Evolutionary conservation across 495 filamentous ascomycete species (phyloP).

Genomic region (Acidiella bohemica): DNA sequence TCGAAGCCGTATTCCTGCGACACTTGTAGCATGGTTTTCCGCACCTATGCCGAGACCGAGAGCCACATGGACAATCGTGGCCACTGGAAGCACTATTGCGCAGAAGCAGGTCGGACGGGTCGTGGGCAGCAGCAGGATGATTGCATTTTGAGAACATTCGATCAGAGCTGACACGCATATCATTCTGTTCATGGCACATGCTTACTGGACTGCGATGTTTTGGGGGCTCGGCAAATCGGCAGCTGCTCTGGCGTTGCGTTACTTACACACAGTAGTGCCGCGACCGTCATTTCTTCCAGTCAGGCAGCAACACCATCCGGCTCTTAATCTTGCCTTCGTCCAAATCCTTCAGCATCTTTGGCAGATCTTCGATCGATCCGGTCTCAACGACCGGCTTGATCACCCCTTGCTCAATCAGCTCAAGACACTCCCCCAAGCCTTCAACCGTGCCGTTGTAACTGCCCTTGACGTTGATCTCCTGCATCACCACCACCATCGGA

Average conservation of each 20-base stretch:
- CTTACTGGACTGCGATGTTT: too few relatives aligned
- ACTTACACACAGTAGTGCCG: too few relatives aligned
- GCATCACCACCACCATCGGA: background rate
- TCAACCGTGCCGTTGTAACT: constrained; percentile 2
- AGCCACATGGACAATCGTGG: constrained; percentile 29
- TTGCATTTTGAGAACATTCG: too few relatives aligned
- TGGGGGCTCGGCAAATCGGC: too few relatives aligned
- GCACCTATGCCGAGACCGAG: constrained; percentile 18
- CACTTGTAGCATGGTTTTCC: constrained; percentile 27
- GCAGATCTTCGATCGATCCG: constrained; percentile 1
- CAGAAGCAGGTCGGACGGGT: too few relatives aligned
- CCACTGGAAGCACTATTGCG: constrained; percentile 33
- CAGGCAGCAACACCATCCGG: constrained; percentile 9
- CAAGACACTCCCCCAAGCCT: constrained; percentile 1
- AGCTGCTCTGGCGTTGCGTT: too few relatives aligned
- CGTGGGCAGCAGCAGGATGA: too few relatives aligned
- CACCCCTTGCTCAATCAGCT: constrained; percentile 7
- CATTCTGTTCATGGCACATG: too few relatives aligned
- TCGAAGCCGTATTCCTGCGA: constrained; percentile 28
- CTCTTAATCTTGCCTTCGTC: constrained; percentile 13
- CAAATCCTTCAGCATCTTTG: constrained; percentile 3
- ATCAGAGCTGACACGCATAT: too few relatives aligned
- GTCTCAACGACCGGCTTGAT: constrained; percentile 6
- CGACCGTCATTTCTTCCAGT: constrained; percentile 11
- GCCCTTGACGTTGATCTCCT: constrained; percentile 3